These are phyloP conservation scores for Plasmopara muralis DNA, from an alignment of 352 stramenopile genomes.

Conservation along the genomic window DNA sequence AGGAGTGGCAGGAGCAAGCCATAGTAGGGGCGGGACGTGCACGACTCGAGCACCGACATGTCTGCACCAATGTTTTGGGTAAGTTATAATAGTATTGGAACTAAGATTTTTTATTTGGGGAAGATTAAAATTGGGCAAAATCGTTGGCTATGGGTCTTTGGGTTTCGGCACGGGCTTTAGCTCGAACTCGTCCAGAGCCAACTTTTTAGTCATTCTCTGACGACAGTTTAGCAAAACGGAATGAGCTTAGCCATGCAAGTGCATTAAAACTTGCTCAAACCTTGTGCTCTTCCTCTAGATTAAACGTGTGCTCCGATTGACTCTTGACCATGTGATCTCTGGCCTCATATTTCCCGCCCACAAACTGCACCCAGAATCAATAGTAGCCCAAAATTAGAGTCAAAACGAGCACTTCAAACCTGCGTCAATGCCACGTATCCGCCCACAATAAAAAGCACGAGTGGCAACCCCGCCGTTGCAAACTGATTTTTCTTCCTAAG, in stretches of 20 bases:
- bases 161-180: constrained; percentile 75
- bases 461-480: constrained; percentile 55
- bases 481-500: constrained; percentile 59
- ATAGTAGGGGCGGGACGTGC: constrained; percentile 15
- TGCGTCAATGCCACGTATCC: constrained; percentile 70
- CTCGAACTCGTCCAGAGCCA: constrained; percentile 76
- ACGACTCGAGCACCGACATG: background rate
- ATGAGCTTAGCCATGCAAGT: no score
- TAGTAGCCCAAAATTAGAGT: no score
- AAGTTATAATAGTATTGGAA: background rate
- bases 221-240: background rate
- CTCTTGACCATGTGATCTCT: constrained; percentile 78
- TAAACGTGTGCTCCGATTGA: constrained; percentile 71
- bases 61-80: background rate
- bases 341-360: constrained; percentile 76
- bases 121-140: background rate
- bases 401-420: constrained; percentile 31
- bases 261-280: constrained; percentile 19
- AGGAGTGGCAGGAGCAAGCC: background rate
- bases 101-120: background rate
- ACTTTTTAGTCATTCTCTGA: constrained; percentile 84
- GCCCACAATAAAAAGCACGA: constrained; percentile 79
- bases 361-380: constrained; percentile 37
- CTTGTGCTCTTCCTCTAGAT: constrained; percentile 84
- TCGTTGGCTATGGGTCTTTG: constrained; percentile 23